Conservation (phyloP, 1,139 yeast species). For the Meyerozyma guilliermondii region DNA sequence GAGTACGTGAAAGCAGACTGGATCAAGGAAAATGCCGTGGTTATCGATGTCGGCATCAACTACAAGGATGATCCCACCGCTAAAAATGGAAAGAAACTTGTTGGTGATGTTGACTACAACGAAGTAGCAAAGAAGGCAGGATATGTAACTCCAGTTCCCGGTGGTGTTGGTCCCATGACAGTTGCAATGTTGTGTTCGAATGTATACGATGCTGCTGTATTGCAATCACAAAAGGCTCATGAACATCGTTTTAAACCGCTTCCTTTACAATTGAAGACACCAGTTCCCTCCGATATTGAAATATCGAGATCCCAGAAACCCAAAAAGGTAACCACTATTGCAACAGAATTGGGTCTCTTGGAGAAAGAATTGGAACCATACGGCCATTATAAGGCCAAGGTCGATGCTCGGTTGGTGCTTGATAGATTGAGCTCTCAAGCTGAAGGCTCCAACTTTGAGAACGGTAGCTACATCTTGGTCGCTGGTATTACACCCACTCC, state of each 20-base stretch:
- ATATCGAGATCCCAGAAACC: constrained; percentile 89
- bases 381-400: constrained; percentile 92
- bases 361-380: constrained; percentile 84
- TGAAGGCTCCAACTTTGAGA: constrained; percentile 42
- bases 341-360: constrained; percentile 77
- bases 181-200: constrained; percentile 88
- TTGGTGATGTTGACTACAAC: constrained; percentile 89
- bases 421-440: constrained; percentile 67
- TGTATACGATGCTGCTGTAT: constrained; percentile 59
- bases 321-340: constrained; percentile 76
- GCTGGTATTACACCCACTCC: constrained; percentile 99
- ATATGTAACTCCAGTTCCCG: constrained; percentile 93
- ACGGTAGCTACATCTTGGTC: constrained; percentile 89
- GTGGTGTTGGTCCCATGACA: constrained; percentile 99
- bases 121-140: constrained; percentile 64
- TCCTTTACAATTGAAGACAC: constrained; percentile 58
- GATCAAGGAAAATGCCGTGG: constrained; percentile 80
- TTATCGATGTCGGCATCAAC: constrained; percentile 96
- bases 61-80: constrained; percentile 71
- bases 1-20: constrained; percentile 82
- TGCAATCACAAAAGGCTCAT: constrained; percentile 46
- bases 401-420: constrained; percentile 39
- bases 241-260: constrained; percentile 46
- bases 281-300: constrained; percentile 93
- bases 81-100: constrained; percentile 81